Evolutionary conservation across 192 early-diverging fungal genomes (phyloP).

Genomic region (Backusella australiensis): DNA sequence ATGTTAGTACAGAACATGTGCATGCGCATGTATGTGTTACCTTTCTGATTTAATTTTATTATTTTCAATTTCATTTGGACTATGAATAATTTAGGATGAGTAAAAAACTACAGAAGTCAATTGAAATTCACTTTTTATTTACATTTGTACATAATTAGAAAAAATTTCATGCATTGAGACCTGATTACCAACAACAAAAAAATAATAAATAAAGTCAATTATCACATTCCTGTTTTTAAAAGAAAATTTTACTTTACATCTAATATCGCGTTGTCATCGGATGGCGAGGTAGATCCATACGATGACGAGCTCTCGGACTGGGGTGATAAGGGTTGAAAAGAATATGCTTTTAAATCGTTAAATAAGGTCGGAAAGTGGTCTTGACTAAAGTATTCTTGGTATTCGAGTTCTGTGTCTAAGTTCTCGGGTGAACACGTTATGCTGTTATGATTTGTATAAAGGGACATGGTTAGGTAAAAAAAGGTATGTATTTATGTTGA

Average conservation of each 20-base stretch:
- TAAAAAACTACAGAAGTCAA: neutral
- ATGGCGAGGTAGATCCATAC: neutral
- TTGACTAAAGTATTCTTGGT: neutral
- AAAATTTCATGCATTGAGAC: neutral
- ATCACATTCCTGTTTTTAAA: neutral
- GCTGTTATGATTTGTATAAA: neutral
- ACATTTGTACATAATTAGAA: slow-evolving; percentile 9
- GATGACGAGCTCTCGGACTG: neutral
- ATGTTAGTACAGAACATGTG: slow-evolving; percentile 2
- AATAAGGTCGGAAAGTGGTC: neutral
- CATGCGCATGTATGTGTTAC: slow-evolving; percentile 6
- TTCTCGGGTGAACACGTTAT: neutral
- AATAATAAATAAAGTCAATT: neutral
- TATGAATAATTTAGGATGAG: neutral
- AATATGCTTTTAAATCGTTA: neutral
- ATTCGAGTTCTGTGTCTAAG: neutral
- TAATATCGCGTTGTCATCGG: neutral
- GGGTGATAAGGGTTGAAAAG: neutral
- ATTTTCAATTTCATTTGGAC: neutral
- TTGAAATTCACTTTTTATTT: neutral
- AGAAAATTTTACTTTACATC: neutral
- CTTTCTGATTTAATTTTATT: slow-evolving; percentile 7
- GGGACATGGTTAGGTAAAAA: neutral
- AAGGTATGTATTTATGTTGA: neutral
- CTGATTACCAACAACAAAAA: neutral